These are phyloP conservation scores for Torrubiella hemipterigena DNA, from an alignment of 2,329 filamentous ascomycete genomes.

Conservation along the genomic window DNA sequence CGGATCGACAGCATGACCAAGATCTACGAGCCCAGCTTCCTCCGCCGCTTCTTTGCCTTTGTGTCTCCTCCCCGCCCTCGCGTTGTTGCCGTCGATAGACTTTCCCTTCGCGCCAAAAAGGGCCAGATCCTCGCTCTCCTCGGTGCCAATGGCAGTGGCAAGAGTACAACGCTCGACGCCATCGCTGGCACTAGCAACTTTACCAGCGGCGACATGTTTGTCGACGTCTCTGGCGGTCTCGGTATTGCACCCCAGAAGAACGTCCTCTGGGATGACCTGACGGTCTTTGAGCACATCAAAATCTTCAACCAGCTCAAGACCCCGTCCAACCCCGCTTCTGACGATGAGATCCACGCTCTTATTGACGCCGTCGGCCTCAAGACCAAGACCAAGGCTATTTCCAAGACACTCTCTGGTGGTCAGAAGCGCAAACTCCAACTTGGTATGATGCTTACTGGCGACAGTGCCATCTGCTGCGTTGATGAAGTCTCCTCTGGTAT, in stretches of 20 bases:
- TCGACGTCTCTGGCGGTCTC: slow-evolving; percentile 57
- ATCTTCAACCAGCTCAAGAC: slow-evolving; percentile 62
- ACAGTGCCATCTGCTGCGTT: slow-evolving; percentile 58
- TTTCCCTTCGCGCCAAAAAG: slow-evolving; percentile 55
- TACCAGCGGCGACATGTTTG: slow-evolving; percentile 49
- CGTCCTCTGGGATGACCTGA: slow-evolving; percentile 63
- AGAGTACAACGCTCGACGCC: slow-evolving; percentile 45
- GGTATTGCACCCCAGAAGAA: slow-evolving; percentile 67
- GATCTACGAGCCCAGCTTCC: slow-evolving; percentile 53
- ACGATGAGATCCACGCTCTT: slow-evolving; percentile 29
- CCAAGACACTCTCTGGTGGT: slow-evolving; percentile 58
- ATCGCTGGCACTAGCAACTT: slow-evolving; percentile 17
- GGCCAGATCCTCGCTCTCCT: slow-evolving; percentile 73
- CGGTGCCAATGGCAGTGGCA: slow-evolving; percentile 55
- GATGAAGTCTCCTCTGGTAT: slow-evolving; percentile 66
- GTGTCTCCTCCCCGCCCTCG: slow-evolving; percentile 40
- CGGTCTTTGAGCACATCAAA: slow-evolving; percentile 56
- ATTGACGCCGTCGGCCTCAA: slow-evolving; percentile 53
- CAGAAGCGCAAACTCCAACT: slow-evolving; percentile 69
- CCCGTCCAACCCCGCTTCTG: slow-evolving; percentile 28
- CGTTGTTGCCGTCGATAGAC: slow-evolving; percentile 60
- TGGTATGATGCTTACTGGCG: slow-evolving; percentile 69
- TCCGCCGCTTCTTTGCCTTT: slow-evolving; percentile 38
- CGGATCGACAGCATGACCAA: slow-evolving; percentile 62
- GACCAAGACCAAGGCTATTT: slow-evolving; percentile 47